Conservation (phyloP, 73 alveolate genomes). For the Paramecium sexaurelia region DNA sequence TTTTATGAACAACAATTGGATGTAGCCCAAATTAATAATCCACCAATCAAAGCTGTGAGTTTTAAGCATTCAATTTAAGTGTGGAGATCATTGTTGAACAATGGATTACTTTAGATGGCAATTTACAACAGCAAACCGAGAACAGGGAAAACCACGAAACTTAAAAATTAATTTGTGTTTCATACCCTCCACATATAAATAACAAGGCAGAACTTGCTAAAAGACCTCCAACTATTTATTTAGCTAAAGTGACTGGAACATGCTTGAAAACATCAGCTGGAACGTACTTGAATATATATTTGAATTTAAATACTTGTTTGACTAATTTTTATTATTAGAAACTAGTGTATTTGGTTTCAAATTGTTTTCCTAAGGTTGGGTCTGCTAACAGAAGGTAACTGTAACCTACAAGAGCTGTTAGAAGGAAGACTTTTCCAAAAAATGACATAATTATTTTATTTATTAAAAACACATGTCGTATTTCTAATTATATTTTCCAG, state of each 20-base stretch:
- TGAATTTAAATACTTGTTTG: not conserved
- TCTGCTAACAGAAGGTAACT: not conserved
- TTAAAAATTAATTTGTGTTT: not conserved
- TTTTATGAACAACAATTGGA: not conserved
- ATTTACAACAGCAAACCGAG: constrained; percentile 17
- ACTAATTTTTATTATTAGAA: not conserved
- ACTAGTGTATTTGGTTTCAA: not conserved
- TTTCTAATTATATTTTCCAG: not conserved
- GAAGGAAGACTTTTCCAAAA: constrained; percentile 1
- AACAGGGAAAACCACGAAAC: not conserved
- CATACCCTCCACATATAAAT: not conserved
- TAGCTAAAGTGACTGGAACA: not conserved
- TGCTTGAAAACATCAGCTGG: not conserved
- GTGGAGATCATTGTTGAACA: not conserved
- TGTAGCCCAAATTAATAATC: not conserved
- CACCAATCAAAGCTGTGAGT: not conserved
- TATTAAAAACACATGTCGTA: not conserved
- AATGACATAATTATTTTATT: constrained; percentile 20
- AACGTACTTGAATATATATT: not conserved
- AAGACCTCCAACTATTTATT: constrained; percentile 16
- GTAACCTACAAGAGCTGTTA: not conserved
- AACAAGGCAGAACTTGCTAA: not conserved
- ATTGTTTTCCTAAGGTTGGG: not conserved
- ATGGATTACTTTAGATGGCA: constrained; percentile 1
- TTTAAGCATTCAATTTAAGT: not conserved